phyloP scores from a whole-genome alignment of 345 rosid genomes.

The Microcos paniculata region DNA sequence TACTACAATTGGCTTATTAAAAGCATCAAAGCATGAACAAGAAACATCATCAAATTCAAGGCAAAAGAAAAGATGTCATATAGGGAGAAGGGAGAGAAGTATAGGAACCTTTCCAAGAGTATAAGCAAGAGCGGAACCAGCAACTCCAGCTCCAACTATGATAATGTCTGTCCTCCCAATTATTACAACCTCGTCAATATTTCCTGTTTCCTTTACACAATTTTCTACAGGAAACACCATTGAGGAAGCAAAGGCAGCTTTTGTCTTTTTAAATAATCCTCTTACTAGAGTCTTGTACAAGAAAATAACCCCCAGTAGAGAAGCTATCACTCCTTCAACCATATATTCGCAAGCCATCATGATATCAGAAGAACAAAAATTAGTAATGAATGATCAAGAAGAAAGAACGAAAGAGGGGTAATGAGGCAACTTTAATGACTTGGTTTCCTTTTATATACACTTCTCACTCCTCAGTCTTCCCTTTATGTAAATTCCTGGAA shows the following conservation, averaged over 20 bases:
- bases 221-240: neutral
- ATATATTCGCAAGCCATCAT: neutral
- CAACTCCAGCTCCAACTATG: constrained; percentile 50
- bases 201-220: neutral
- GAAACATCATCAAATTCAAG: neutral
- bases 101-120: constrained; percentile 46
- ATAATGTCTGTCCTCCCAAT: constrained; percentile 23
- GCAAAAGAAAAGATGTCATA: neutral
- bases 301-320: constrained; percentile 3
- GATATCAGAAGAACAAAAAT: neutral
- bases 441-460: neutral
- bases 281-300: neutral
- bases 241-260: neutral
- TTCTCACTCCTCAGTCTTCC: too few species aligned
- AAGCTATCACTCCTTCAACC: constrained; percentile 2
- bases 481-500: neutral
- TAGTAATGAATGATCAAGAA: neutral
- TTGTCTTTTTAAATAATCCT: neutral
- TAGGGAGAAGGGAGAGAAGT: neutral
- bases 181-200: neutral
- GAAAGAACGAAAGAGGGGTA: neutral
- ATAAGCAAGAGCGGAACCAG: constrained; percentile 63
- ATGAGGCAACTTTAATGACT: neutral
- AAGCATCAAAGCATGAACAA: neutral
- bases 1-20: too few species aligned